These are phyloP conservation scores for Saxispiralis lemnorum DNA, from an alignment of 495 filamentous ascomycete species.

Conservation along the genomic window DNA sequence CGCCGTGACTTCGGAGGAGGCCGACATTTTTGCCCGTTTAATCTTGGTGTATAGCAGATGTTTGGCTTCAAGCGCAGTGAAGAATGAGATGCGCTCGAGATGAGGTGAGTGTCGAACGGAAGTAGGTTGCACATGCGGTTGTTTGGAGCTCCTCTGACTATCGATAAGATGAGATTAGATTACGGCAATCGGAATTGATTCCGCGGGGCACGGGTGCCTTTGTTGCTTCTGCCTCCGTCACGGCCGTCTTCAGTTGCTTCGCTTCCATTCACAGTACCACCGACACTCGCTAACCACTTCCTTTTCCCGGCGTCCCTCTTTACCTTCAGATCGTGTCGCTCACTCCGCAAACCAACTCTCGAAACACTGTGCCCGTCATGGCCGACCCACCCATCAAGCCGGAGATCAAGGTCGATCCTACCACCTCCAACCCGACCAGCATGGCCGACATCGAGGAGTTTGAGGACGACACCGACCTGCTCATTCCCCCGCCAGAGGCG, in stretches of 20 bases:
- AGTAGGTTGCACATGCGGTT: no score
- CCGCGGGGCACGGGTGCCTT: no score
- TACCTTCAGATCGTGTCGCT: background rate
- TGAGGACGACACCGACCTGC: constrained; percentile 76
- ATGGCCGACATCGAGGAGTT: constrained; percentile 58
- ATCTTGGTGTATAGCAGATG: background rate
- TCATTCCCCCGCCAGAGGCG: constrained; percentile 41
- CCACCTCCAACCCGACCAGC: background rate
- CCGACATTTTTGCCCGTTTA: constrained; percentile 1
- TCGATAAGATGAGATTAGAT: no score
- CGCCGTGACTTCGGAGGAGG: constrained; percentile 3
- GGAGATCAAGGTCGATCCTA: constrained; percentile 12
- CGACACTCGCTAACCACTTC: no score
- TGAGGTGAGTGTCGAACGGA: no score
- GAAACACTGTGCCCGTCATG: constrained; percentile 4
- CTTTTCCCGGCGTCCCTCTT: no score
- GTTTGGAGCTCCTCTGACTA: background rate
- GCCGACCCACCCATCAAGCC: constrained; percentile 10
- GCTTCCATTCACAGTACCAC: no score
- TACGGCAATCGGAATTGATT: no score
- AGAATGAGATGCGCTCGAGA: no score
- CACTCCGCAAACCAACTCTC: background rate
- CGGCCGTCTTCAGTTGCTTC: no score
- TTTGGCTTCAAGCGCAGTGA: no score
- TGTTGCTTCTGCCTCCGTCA: no score